Evolutionary conservation across 306 rosid genomes (phyloP), one percentile per base, ranked within the genome.

Genomic region (Sicyos edulis): DNA sequence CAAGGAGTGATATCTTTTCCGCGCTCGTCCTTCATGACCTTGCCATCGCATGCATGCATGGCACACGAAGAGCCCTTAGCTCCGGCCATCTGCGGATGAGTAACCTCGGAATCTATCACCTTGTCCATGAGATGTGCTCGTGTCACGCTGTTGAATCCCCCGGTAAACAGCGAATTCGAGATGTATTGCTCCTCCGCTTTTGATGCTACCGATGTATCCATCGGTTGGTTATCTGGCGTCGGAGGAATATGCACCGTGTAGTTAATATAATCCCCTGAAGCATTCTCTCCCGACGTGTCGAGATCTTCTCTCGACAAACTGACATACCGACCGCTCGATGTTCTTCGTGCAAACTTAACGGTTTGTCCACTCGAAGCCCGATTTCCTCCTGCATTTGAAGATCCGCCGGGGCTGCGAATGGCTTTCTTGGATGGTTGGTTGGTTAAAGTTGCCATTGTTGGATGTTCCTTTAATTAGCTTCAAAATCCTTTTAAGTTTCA

Each of bases 71-170:
- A 92, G 16, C 96, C 98, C 76, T 85, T 92, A 64, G 98, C 80
- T 8, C 98, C 98, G 0, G 98, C 98, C 96, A 92, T 92, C 56
- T 92, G 98, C 50, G 98, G 96, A 77, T 92, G 96, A 49, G 66
- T 82, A 0, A 92, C 98, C 74, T 88, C 92, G 0, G 98, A 88
- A 62, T 92, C 96, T 4, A 92, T 92, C 5, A 89, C 98, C 81
- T 88, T 92, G 65, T 92, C 98, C 98, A 92, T 92, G 13, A 92
- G 76, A 80, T 89, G 98, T 0, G 98, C 96, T 20, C 96, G 81
- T 0, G 98, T 92, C 0, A 90, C 92, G 66, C 98, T 92, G 6
- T 92, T 90, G 89, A 90, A 92, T 56, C 98, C 98, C 0, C 96
- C 96, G 0, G 98, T 92, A 40, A 92, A 92, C 16, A 92, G 79